A percentile compares a stretch with the other conserved stretches of the same genome.
Evolutionary conservation across 148 eudicot genomes (phyloP).

Genomic region (Camellia japonica): DNA sequence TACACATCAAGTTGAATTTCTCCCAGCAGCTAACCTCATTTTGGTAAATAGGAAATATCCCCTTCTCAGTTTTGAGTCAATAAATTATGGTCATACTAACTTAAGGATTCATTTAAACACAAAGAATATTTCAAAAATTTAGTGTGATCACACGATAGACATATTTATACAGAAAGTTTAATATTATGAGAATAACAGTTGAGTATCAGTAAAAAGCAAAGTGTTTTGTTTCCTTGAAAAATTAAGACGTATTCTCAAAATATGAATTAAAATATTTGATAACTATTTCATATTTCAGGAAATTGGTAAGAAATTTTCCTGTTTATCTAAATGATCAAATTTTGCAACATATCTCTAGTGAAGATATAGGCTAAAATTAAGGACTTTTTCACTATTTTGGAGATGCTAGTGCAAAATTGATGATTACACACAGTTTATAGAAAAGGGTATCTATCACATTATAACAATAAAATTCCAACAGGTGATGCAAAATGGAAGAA

Average conservation of each 20-base stretch:
- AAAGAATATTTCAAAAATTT: neutral
- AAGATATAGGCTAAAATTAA: neutral
- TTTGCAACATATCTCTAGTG: neutral
- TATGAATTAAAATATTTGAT: neutral
- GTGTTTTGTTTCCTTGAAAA: neutral
- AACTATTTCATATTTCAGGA: neutral
- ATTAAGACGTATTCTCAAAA: neutral
- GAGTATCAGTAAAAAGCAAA: neutral
- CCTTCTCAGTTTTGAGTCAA: neutral
- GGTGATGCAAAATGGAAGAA: constrained; percentile 84
- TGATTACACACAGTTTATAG: neutral
- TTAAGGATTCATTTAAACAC: neutral
- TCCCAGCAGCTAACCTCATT: constrained; percentile 88
- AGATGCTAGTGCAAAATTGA: neutral
- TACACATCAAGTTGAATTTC: constrained; percentile 87
- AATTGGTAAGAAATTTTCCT: neutral
- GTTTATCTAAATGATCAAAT: neutral
- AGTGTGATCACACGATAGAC: neutral
- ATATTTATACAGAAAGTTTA: neutral
- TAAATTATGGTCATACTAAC: neutral
- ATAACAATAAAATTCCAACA: constrained; percentile 19
- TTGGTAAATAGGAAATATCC: constrained; percentile 37
- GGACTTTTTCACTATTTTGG: neutral
- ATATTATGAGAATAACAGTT: neutral
- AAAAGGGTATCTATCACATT: neutral